Evolutionary conservation across 83 land plant species (phyloP).

Genomic region (Picea mariana): DNA sequence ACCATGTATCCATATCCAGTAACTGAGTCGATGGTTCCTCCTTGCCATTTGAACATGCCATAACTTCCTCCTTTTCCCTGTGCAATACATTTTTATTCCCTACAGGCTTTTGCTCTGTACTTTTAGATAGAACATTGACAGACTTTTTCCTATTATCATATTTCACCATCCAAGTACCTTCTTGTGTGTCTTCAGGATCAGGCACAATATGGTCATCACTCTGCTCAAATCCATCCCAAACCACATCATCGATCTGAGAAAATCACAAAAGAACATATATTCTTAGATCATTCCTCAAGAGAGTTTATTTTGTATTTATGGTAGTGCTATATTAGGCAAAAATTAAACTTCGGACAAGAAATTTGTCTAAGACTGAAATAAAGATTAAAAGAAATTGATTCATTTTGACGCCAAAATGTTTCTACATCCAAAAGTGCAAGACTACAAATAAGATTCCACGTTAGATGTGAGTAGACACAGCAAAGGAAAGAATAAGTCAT

Average conservation of each 20-base stretch:
- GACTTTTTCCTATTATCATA: constrained; percentile 23
- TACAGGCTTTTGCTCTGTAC: background rate
- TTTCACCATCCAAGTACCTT: background rate
- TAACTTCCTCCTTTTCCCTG: background rate
- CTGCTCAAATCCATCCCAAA: constrained; percentile 48
- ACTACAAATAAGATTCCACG: too few species aligned
- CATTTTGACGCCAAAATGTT: too few species aligned
- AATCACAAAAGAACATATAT: too few species aligned
- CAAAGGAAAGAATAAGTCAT: too few species aligned
- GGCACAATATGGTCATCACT: constrained; percentile 64
- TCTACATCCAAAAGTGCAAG: too few species aligned
- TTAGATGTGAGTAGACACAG: too few species aligned
- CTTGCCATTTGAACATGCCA: background rate
- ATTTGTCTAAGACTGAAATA: too few species aligned
- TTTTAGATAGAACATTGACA: constrained; percentile 7
- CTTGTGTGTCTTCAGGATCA: constrained; percentile 22
- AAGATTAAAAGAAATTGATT: too few species aligned
- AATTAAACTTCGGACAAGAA: too few species aligned
- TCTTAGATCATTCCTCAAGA: too few species aligned
- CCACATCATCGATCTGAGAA: constrained; percentile 49
- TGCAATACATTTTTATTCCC: constrained; percentile 10
- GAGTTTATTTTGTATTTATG: too few species aligned
- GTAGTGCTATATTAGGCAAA: too few species aligned
- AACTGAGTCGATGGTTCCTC: constrained; percentile 14
- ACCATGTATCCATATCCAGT: constrained; percentile 10